Conservation (phyloP, 441 rosid genomes). For the Eutrema salsugineum region DNA sequence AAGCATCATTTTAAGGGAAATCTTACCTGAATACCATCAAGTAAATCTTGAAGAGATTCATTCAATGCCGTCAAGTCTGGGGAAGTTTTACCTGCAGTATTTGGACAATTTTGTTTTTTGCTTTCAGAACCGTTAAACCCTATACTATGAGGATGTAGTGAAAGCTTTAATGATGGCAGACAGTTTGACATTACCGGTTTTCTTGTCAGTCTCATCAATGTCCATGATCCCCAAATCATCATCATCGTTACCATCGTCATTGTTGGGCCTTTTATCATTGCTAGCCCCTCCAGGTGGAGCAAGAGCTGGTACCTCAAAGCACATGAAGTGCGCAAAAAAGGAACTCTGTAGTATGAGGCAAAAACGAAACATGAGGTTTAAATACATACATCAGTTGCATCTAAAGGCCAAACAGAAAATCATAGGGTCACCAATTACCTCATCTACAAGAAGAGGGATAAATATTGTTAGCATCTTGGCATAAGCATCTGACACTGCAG, state of each 20-base stretch:
- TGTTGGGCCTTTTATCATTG: constrained; percentile 60
- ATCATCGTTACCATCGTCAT: constrained; percentile 55
- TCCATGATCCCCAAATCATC: constrained; percentile 99
- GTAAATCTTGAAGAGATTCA: constrained; percentile 96
- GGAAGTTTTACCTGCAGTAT: constrained; percentile 60
- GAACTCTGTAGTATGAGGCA: constrained; percentile 75
- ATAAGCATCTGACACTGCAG: constrained; percentile 97
- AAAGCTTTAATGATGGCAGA: constrained; percentile 16
- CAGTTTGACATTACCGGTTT: constrained; percentile 50
- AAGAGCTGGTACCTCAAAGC: constrained; percentile 98
- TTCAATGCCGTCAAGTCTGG: constrained; percentile 71
- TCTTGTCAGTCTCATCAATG: constrained; percentile 85
- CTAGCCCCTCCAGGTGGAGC: constrained; percentile 82
- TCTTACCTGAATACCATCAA: constrained; percentile 93
- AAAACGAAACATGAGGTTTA: constrained; percentile 15
- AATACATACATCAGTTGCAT: constrained; percentile 11
- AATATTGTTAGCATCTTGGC: constrained; percentile 98
- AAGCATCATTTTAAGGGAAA: neutral
- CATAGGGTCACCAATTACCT: constrained; percentile 46
- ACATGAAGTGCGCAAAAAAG: constrained; percentile 98
- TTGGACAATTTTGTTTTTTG: constrained; percentile 14
- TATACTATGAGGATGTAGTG: neutral
- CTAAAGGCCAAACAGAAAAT: constrained; percentile 12
- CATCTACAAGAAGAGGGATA: constrained; percentile 97
- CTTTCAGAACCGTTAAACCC: constrained; percentile 16